Conservation (phyloP, 208 protist species). For the Balamuthia mandrillaris region DNA sequence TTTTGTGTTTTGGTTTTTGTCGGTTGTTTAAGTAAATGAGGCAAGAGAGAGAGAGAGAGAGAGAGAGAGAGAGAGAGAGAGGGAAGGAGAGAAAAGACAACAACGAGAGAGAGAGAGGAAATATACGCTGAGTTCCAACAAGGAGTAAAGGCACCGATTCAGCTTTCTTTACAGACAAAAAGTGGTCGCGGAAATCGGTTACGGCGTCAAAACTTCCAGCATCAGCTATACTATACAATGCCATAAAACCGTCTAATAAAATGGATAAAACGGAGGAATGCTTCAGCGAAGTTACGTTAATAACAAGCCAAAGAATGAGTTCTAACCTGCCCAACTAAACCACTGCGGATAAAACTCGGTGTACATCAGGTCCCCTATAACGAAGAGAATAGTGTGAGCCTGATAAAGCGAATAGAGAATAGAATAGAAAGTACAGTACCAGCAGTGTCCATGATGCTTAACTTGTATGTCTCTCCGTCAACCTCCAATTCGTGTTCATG, state of each 20-base stretch:
- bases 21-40: not conserved
- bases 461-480: not conserved
- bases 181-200: not conserved
- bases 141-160: not conserved
- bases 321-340: not conserved
- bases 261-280: not conserved
- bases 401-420: too few species aligned
- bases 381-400: too few species aligned
- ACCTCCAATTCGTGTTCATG: not conserved
- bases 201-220: not conserved
- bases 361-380: too few species aligned
- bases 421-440: not conserved
- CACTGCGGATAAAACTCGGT: not conserved
- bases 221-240: not conserved
- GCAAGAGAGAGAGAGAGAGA: not conserved
- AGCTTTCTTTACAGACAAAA: not conserved
- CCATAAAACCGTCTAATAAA: not conserved
- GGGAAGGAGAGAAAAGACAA: not conserved
- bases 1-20: too few species aligned
- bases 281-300: not conserved
- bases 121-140: not conserved
- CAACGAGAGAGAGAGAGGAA: not conserved
- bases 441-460: not conserved
- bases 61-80: not conserved
- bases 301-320: not conserved